Evolutionary conservation across 441 rosid genomes (phyloP).

Genomic region (Pelargonium fulgidum): DNA sequence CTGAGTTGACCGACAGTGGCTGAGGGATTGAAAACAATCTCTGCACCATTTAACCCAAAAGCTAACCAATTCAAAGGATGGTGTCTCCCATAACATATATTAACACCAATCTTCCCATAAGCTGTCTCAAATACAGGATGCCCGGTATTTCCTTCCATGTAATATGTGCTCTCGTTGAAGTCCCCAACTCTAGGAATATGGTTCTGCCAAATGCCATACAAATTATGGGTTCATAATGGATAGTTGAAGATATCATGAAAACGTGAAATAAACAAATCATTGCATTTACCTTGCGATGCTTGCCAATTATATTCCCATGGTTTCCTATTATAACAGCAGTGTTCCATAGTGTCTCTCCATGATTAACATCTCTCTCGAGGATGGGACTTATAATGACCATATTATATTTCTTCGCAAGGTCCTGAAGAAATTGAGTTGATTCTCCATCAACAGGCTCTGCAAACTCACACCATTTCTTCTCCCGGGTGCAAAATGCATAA

Average conservation of each 20-base stretch:
- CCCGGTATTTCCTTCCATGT: constrained; percentile 95
- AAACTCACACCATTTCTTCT: constrained; percentile 92
- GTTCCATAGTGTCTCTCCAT: constrained; percentile 90
- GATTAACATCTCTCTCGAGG: constrained; percentile 86
- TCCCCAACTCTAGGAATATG: constrained; percentile 97
- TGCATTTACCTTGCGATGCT: constrained; percentile 76
- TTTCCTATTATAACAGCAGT: constrained; percentile 85
- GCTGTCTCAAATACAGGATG: constrained; percentile 95
- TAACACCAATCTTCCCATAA: constrained; percentile 78
- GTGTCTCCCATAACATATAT: constrained; percentile 92
- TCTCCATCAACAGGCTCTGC: constrained; percentile 87
- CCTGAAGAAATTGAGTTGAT: constrained; percentile 77
- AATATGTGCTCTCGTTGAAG: constrained; percentile 94
- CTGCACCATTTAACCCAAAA: constrained; percentile 92
- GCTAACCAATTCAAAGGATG: constrained; percentile 96
- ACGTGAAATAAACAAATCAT: not conserved
- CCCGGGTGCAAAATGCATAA: constrained; percentile 90
- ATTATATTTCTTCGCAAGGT: constrained; percentile 58
- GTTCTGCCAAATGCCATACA: constrained; percentile 47
- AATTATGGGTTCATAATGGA: constrained; percentile 17
- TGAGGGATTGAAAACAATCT: constrained; percentile 96
- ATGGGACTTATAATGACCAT: constrained; percentile 88
- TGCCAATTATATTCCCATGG: constrained; percentile 84
- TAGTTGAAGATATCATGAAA: constrained; percentile 7
- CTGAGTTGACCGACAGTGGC: constrained; percentile 95